Base-by-base conservation (phyloP, 805 yeast genomes). In the Suhomyces prunicola region DNA sequence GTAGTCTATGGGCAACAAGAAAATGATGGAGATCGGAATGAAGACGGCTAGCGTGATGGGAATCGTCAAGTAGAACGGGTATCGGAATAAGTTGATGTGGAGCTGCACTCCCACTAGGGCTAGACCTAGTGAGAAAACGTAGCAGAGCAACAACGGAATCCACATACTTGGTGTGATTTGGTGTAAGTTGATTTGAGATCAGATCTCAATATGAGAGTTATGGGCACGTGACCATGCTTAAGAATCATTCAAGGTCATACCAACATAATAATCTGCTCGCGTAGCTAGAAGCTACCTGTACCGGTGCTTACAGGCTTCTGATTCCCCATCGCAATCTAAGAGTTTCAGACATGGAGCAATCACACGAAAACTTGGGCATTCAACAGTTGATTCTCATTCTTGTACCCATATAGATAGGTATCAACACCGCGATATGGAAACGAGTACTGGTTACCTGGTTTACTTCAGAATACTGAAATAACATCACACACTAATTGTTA, bases 1-100 rank as follows among this genome's bases (percentile, higher is more conserved):
- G 46, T 88, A 77, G 67, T 90, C 96, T 29, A 87, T 77, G 0
- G 96, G 96, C 19, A 89, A 76, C 6, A 90, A 72, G 47, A 86
- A 84, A 1, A 88, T 82, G 47, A 87, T 86, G 6, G 93, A 86
- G 22, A 87, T 73, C 9, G 96, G 96, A 42, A 90, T 79, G 65
- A 81, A 86, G 7, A 89, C 80, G 13, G 96, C 85, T 44, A 85
- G 58, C 6, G 80, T 70, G 24, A 85, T 63, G 0, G 85, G 78
- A 1, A 78, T 55, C 47, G 76, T 67, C 45, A 84, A 70, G 56
- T 77, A 80, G 6, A 57, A 27, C 19, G 78, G 77, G 50, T 69
- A 70, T 50, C 60, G 61, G 56, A 65, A 64, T 10, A 76, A 50
- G 45, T 69, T 69, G 41, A 75, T 73, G 55, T 75, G 71, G 51